Evolutionary conservation across 495 filamentous ascomycete species (phyloP), one percentile per base, ranked within the genome.

Genomic region (Neohortaea acidophila): DNA sequence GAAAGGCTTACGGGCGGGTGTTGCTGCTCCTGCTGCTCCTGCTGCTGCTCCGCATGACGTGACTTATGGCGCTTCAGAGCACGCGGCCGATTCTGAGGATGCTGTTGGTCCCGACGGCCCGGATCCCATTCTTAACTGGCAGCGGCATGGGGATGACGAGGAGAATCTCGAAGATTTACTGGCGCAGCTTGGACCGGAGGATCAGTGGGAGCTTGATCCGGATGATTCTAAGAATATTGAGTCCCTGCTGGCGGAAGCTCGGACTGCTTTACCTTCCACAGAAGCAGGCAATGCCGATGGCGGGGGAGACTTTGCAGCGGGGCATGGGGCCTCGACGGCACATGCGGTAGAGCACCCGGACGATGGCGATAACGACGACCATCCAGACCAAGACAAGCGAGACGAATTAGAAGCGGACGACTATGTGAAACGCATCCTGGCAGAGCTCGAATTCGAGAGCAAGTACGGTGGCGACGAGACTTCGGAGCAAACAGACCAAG

Each of bases 81-180:
- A n/a, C n/a, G 20, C 38, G 11, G 18, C 26, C 6, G 10, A 31
- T 12, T 4, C 13, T 3, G 38, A 41, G 14, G 1, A 12, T 4
- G 37, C 27, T 1, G 36, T 36, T 13, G 6, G 6, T 6, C 31
- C 32, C 15, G n/a, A 29, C 1, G 45, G 44, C 13, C n/a, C 7
- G 18, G 44, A 44, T 31, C 41, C 39, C 21, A 41, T 47, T 15
- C 38, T 24, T 5, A 29, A 42, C 12, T 42, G 25, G 26, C 44
- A 52, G n/a, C 25, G 36, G 4, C 37, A 46, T 41, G 38, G 28
- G 14, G 50, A 45, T 23, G 51, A 59, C 29, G 59, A 57, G 23
- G 42, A 51, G 45, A 54, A 28, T 21, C 38, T 62, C 9, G 59
- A 62, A 21, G 49, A 59, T 27, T 46, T 67, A 26, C 36, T 67